Evolutionary conservation across 495 filamentous ascomycete genomes (phyloP), one percentile per base, ranked within the genome.

Genomic region (Barbatosphaeria neglecta): DNA sequence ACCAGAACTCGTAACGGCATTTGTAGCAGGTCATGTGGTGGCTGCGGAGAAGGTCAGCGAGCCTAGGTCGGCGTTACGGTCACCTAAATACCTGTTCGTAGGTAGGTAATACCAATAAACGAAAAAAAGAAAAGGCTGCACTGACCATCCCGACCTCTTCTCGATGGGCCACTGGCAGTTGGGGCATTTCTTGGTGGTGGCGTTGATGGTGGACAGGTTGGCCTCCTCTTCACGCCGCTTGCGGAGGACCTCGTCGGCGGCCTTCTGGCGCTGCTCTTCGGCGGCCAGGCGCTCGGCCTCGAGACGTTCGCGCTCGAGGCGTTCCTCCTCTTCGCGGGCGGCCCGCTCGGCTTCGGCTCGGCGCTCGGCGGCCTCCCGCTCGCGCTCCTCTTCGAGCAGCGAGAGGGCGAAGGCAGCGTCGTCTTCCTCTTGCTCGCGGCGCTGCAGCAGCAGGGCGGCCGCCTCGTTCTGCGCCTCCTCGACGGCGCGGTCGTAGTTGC

Each of bases 171-270:
- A 49, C 25, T 51, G 47, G 43, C 63, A 66, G 13, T 55, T 50
- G 15, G 59, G 63, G 37, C 63, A 65, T 22, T 50, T 23, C 40
- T 57, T 58, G 6, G 59, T 51, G 6, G 37, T 43, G 43, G 37
- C 22, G n/a, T 27, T 15, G 1, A 60, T 20, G 24, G 44, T 39
- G 13, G 28, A 10, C 37, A 46, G 28, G 22, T 22, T 46, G n/a
- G 51, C 47, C 28, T 22, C 23, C 40, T 53, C 56, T 9, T 40
- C 23, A 15, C 47, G 44, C 2, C 28, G 31, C 1, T 25, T 22
- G 18, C 20, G 20, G 20, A 0, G 20, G 20, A 22, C 20, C 39
- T 41, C 39, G 4, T 22, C 18, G 4, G 22, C 22, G 8, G 44
- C 8, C 15, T 19, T 8, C 13, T 28, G 17, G 25, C 37, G 28